A percentile compares a stretch with the other conserved stretches of the same genome.
phyloP scores from a whole-genome alignment of 352 stramenopile species.

The Plasmopara viticola region DNA sequence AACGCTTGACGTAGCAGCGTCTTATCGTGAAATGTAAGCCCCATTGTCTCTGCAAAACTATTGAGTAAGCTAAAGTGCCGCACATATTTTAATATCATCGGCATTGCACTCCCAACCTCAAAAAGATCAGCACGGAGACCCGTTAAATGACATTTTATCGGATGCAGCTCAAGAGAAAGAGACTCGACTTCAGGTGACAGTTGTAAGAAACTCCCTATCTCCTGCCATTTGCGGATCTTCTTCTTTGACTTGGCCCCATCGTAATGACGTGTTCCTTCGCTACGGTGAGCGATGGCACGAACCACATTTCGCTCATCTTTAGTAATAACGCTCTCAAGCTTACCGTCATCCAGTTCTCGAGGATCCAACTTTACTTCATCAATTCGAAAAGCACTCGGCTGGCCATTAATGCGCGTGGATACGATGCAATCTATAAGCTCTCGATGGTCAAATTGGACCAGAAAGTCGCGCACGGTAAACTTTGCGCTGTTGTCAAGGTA shows the following conservation, averaged over 20 bases:
- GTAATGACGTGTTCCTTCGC: constrained; percentile 48
- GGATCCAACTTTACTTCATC: constrained; percentile 43
- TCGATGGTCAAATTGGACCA: constrained; percentile 39
- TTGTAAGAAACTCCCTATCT: constrained; percentile 51
- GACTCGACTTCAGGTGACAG: constrained; percentile 56
- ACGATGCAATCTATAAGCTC: constrained; percentile 66
- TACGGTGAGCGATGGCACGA: constrained; percentile 36
- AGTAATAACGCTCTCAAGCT: constrained; percentile 14
- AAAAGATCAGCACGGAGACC: constrained; percentile 76
- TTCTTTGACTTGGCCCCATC: constrained; percentile 65
- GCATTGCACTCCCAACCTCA: constrained; percentile 76
- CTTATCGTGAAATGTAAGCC: constrained; percentile 64
- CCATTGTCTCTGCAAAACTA: constrained; percentile 60
- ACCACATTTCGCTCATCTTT: constrained; percentile 29
- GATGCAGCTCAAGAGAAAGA: constrained; percentile 34
- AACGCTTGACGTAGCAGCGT: constrained; percentile 76
- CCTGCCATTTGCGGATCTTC: constrained; percentile 58
- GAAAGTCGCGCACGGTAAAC: constrained; percentile 42
- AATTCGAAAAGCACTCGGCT: constrained; percentile 53
- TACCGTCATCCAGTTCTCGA: constrained; percentile 5
- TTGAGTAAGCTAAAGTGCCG: constrained; percentile 63
- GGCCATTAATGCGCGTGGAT: constrained; percentile 63
- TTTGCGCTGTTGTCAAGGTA: constrained; percentile 55
- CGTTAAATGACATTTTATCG: constrained; percentile 57
- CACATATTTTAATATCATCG: constrained; percentile 81